Conservation (phyloP, 2,329 filamentous ascomycete genomes). For the Thielaviopsis ethacetica region DNA sequence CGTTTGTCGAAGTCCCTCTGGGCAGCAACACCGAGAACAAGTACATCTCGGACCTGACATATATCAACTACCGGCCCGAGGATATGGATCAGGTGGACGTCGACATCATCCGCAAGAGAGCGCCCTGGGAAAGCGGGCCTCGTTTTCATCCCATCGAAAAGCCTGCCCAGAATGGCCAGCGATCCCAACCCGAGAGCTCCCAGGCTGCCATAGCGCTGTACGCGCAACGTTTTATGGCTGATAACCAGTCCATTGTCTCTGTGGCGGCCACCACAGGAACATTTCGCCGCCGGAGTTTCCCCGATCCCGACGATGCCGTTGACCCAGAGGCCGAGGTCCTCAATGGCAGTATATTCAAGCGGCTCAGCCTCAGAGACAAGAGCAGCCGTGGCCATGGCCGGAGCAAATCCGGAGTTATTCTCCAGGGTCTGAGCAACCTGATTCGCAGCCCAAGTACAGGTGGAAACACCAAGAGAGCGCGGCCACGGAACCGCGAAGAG, state of each 20-base stretch:
- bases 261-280: slow-evolving; percentile 56
- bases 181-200: slow-evolving; percentile 21
- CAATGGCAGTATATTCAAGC: slow-evolving; percentile 47
- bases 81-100: slow-evolving; percentile 30
- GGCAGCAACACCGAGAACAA: slow-evolving; percentile 34
- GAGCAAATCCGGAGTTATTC: slow-evolving; percentile 23
- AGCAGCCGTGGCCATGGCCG: slow-evolving; percentile 23
- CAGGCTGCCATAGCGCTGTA: slow-evolving; percentile 37
- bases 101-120: slow-evolving; percentile 26
- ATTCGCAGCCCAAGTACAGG: slow-evolving; percentile 33
- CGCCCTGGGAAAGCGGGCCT: slow-evolving; percentile 34
- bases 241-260: slow-evolving; percentile 43
- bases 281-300: slow-evolving; percentile 41
- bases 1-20: slow-evolving; percentile 22
- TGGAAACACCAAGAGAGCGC: slow-evolving; percentile 4
- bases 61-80: slow-evolving; percentile 27
- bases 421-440: slow-evolving; percentile 31
- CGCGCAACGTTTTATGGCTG: slow-evolving; percentile 30
- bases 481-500: background rate
- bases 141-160: slow-evolving; percentile 27
- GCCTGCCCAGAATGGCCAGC: slow-evolving; percentile 14
- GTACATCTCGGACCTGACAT: slow-evolving; percentile 31
- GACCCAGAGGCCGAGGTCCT: slow-evolving; percentile 41
- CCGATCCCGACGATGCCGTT: slow-evolving; percentile 25
- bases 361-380: slow-evolving; percentile 29